phyloP scores from a whole-genome alignment of 202 grass and related monocot genomes.

The Panicum hallii region DNA sequence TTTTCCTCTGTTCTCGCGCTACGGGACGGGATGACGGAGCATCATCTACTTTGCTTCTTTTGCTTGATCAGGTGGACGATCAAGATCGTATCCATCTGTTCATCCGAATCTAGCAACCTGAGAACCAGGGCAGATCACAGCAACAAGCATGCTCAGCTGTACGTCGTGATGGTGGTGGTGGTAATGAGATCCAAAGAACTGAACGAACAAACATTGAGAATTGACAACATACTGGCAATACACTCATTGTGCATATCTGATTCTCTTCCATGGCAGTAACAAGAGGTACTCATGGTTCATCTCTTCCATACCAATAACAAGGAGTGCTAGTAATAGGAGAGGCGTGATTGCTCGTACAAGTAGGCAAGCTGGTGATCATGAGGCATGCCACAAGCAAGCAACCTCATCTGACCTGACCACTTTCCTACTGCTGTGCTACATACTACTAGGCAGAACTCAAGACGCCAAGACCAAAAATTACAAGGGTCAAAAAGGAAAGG shows the following conservation, averaged over 20 bases:
- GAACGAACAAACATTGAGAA: neutral
- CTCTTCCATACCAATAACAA: constrained; percentile 41
- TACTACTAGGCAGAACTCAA: neutral
- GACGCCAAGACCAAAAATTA: constrained; percentile 52
- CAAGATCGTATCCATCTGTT: neutral
- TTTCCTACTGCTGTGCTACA: constrained; percentile 5
- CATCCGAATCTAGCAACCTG: neutral
- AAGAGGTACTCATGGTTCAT: constrained; percentile 21
- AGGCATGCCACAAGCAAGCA: constrained; percentile 29
- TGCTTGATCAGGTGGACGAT: constrained; percentile 10
- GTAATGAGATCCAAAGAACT: neutral
- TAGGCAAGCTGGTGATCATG: constrained; percentile 34
- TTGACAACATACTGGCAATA: neutral
- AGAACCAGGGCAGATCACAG: neutral
- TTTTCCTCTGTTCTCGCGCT: neutral
- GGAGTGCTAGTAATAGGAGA: neutral
- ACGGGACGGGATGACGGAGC: neutral
- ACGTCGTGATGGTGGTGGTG: neutral
- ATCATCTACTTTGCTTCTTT: neutral
- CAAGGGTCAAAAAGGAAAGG: constrained; percentile 44
- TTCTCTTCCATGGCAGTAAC: constrained; percentile 35
- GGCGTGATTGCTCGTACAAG: constrained; percentile 31
- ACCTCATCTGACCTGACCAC: constrained; percentile 9
- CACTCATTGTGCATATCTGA: constrained; percentile 13
- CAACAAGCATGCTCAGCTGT: neutral